Evolutionary conservation across 2,329 filamentous ascomycete genomes (phyloP).

Genomic region (Colletotrichum musicola): DNA sequence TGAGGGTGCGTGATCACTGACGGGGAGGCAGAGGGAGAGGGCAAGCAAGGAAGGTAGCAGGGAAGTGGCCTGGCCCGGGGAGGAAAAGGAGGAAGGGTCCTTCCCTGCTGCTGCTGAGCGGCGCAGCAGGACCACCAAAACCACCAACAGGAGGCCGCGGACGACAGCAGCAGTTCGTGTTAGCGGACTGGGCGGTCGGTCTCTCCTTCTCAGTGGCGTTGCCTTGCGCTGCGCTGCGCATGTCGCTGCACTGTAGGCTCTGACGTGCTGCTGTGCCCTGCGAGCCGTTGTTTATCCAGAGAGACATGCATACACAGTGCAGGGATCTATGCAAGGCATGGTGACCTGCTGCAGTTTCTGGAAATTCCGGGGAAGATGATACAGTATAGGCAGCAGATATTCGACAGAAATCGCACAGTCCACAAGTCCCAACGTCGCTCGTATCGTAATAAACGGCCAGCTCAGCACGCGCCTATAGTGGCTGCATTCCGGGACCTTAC

Average conservation of each 20-base stretch:
- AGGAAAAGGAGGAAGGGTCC: constrained; percentile 35
- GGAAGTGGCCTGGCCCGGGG: constrained; percentile 30
- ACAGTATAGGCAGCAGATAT: constrained; percentile 1
- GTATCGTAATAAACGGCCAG: constrained; percentile 30
- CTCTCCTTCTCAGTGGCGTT: background rate
- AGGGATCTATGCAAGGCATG: constrained; percentile 20
- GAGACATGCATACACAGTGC: constrained; percentile 34
- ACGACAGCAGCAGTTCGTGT: constrained; percentile 18
- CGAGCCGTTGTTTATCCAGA: constrained; percentile 18
- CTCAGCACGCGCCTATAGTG: constrained; percentile 24
- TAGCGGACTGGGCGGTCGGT: constrained; percentile 19
- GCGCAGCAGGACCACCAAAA: background rate
- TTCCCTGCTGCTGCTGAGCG: constrained; percentile 16
- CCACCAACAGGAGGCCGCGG: background rate
- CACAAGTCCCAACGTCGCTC: constrained; percentile 12
- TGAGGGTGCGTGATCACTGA: constrained; percentile 28
- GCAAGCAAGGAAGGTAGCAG: constrained; percentile 21
- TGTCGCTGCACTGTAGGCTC: constrained; percentile 19
- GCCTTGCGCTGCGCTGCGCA: constrained; percentile 10
- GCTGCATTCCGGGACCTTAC: constrained; percentile 27
- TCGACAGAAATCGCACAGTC: background rate
- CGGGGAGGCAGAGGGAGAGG: constrained; percentile 19
- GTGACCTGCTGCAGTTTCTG: constrained; percentile 7
- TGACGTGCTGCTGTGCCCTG: constrained; percentile 27
- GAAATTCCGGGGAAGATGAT: background rate